Conservation (phyloP, 108 stramenopile species). For the Bacterosira constricta region DNA sequence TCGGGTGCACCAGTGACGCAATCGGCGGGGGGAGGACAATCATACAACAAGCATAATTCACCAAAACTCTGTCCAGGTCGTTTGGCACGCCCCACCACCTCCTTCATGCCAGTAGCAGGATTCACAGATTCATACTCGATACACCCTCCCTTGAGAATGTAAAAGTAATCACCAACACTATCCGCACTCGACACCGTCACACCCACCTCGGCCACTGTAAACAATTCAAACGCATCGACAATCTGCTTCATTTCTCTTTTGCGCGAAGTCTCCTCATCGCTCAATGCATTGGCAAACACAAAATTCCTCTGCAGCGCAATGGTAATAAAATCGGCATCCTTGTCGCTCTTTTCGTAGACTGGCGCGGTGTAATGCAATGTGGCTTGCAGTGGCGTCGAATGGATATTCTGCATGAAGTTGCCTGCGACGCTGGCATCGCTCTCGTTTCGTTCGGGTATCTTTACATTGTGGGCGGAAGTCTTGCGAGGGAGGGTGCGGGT, state of each 20-base stretch:
- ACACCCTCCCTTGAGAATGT: constrained; percentile 57
- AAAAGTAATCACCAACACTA: constrained; percentile 69
- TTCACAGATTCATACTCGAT: constrained; percentile 45
- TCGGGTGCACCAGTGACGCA: constrained; percentile 22
- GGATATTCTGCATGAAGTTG: constrained; percentile 33
- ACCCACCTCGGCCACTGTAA: constrained; percentile 2
- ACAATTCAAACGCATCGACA: constrained; percentile 47
- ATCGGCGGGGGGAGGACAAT: constrained; percentile 78
- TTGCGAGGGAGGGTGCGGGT: neutral
- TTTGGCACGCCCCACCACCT: constrained; percentile 22
- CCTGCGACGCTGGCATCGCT: neutral
- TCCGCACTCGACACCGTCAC: constrained; percentile 32
- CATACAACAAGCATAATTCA: constrained; percentile 80
- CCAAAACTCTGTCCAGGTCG: constrained; percentile 63
- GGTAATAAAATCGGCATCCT: constrained; percentile 39
- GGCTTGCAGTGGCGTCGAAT: constrained; percentile 21
- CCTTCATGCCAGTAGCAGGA: constrained; percentile 24
- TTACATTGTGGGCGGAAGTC: neutral
- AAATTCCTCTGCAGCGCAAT: constrained; percentile 45
- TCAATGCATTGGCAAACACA: constrained; percentile 52
- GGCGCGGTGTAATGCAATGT: constrained; percentile 21
- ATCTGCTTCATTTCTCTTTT: constrained; percentile 40
- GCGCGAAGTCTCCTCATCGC: constrained; percentile 21
- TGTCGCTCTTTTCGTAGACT: constrained; percentile 21
- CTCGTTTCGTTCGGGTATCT: neutral